Conservation (phyloP, 2,329 filamentous ascomycete species). For the Pseudogymnoascus sp. region DNA sequence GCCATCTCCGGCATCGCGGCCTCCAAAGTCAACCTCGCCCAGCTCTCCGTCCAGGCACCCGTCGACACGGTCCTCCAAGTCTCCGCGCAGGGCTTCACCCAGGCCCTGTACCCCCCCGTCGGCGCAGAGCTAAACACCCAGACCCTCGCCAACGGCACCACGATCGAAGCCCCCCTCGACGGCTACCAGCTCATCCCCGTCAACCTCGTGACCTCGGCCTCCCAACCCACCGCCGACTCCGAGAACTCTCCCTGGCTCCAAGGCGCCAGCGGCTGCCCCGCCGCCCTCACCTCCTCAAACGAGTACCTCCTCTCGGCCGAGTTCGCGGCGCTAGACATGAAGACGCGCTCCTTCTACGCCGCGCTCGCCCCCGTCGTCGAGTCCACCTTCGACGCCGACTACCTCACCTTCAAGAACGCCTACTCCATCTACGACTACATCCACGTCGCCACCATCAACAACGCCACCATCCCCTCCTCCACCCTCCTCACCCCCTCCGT, state of each 20-base stretch:
- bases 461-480: conserved; percentile 49
- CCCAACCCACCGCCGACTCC: conserved; percentile 40
- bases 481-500: conserved; percentile 52
- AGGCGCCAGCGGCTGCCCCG: conserved; percentile 49
- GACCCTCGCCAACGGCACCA: conserved; percentile 63
- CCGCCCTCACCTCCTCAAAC: conserved; percentile 47
- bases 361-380: conserved; percentile 48
- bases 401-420: conserved; percentile 50
- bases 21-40: conserved; percentile 58
- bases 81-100: conserved; percentile 72
- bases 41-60: conserved; percentile 67
- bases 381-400: conserved; percentile 39
- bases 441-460: conserved; percentile 55
- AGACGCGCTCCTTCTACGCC: conserved; percentile 54
- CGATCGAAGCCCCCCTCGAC: conserved; percentile 58
- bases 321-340: conserved; percentile 37
- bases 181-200: conserved; percentile 84
- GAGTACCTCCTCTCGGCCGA: conserved; percentile 43
- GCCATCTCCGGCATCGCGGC: conserved; percentile 59
- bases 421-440: conserved; percentile 50
- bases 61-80: conserved; percentile 70
- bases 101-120: conserved; percentile 79
- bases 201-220: conserved; percentile 46
- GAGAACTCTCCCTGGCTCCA: conserved; percentile 54
- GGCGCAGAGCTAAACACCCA: conserved; percentile 45